Evolutionary conservation across 805 yeast species (phyloP), one percentile per base, ranked within the genome.

Genomic region (Nakazawaea laoshanensis): DNA sequence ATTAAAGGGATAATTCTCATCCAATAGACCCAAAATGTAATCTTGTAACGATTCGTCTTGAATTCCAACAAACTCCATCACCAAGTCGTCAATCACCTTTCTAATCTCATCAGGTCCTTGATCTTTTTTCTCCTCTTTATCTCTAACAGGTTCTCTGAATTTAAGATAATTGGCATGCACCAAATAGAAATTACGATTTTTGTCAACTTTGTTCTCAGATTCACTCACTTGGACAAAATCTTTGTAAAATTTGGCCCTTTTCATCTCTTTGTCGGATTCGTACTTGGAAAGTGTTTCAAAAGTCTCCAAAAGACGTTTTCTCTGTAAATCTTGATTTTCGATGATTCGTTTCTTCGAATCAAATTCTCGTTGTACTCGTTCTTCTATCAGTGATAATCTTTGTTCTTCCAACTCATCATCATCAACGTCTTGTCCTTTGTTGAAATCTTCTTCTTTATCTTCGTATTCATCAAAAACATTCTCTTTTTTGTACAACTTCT

Each of bases 11-110:
- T 44, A 55, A 17, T 64, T 49, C 18, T 52, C 55, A 19, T 52
- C 42, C 4, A 72, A 50, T 33, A 62, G 58, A 21, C 55, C 55
- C 22, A 54, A 44, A 19, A 75, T 58, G 33, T 64, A 68, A 2
- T 60, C 59, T 10, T 63, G 52, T 39, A 75, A 55, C 27, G 68
- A 64, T 10, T 67, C 72, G 39, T 74, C 83, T 32, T 56, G 53
- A 28, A 70, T 55, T 2, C 80, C 82, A 29, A 75, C 47, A 36
- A 60, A 67, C 36, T 72, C 75, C 35, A 64, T 74, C 20, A 75
- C 50, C 29, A 69, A 54, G 3, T 48, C 49, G n/a, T 54, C 59
- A 14, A 73, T 52, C 38, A 61, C 63, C 1, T 44, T 42, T 20
- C 54, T 53, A 16, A 71, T 41, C 28, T 60, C 62, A 21, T 40